These are phyloP conservation scores for Didymosphaeria variabile DNA, from an alignment of 2,329 filamentous ascomycete genomes.

Conservation along the genomic window DNA sequence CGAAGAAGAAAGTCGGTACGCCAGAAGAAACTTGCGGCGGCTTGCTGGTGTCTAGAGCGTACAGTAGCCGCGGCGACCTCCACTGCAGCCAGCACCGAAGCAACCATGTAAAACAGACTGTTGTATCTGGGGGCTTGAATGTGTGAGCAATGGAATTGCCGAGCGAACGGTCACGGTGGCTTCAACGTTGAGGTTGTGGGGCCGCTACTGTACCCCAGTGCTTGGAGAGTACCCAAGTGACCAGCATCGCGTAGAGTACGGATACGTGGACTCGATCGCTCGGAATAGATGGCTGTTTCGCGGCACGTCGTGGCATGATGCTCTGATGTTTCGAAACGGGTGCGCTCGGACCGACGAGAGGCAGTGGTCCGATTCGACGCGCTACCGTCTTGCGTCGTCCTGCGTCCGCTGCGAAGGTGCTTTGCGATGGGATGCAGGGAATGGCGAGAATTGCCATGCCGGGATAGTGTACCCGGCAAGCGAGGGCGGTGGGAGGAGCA, in stretches of 20 bases:
- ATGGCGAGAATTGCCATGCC: neutral
- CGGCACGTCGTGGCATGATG: neutral
- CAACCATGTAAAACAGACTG: too few species aligned
- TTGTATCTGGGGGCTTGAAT: too few species aligned
- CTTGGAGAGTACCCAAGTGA: constrained; percentile 3
- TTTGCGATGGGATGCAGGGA: neutral
- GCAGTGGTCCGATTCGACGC: constrained; percentile 14
- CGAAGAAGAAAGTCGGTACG: constrained; percentile 2
- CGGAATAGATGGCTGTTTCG: too few species aligned
- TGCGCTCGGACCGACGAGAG: constrained; percentile 1
- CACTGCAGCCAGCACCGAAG: neutral
- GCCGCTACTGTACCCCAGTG: constrained; percentile 13
- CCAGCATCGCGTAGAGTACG: neutral
- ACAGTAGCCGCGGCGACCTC: neutral
- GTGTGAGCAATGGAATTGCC: neutral
- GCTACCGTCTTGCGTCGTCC: constrained; percentile 5
- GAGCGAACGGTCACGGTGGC: neutral
- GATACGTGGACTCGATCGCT: neutral
- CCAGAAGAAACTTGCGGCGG: constrained; percentile 10
- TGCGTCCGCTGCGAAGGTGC: neutral
- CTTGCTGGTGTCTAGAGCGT: neutral
- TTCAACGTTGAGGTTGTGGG: neutral
- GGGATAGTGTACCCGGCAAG: neutral
- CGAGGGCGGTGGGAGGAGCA: neutral
- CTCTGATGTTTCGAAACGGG: constrained; percentile 11